phyloP scores from a whole-genome alignment of 1,284 basidiomycete species.

The Anthracocystis panici-leucophaei region DNA sequence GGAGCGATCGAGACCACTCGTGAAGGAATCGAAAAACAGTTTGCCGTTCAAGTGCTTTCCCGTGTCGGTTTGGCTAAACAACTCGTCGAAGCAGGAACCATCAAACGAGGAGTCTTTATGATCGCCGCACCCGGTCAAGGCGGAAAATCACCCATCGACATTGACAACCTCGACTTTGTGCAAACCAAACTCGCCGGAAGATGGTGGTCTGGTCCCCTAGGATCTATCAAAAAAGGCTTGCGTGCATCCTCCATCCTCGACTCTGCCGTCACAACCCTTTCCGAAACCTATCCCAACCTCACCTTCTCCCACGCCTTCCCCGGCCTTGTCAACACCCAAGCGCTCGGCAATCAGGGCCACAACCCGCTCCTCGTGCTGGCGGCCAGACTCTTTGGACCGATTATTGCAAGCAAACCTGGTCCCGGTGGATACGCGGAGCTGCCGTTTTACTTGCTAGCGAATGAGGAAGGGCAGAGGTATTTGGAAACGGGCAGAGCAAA shows the following conservation, averaged over 20 bases:
- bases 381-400: constrained; percentile 39
- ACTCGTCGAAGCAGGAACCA: constrained; percentile 61
- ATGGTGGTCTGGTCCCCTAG: constrained; percentile 44
- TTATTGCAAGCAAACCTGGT: constrained; percentile 29
- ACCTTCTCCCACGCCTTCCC: constrained; percentile 61
- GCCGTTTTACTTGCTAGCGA: constrained; percentile 57
- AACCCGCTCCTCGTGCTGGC: constrained; percentile 59
- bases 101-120: constrained; percentile 65
- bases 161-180: constrained; percentile 64
- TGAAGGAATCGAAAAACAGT: constrained; percentile 62
- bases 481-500: constrained; percentile 50
- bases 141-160: constrained; percentile 40
- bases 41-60: constrained; percentile 69
- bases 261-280: constrained; percentile 29
- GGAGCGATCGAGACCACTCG: constrained; percentile 19
- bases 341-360: constrained; percentile 64
- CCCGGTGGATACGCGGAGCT: constrained; percentile 56
- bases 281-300: constrained; percentile 53
- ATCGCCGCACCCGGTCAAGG: constrained; percentile 65
- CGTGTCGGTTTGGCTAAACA: constrained; percentile 68
- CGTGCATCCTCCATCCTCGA: constrained; percentile 53
- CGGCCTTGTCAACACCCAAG: constrained; percentile 62
- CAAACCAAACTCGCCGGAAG: constrained; percentile 41
- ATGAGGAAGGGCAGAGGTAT: constrained; percentile 41
- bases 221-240: constrained; percentile 36